phyloP scores from a whole-genome alignment of 1,284 basidiomycete genomes.

The Gymnopus androsaceus region DNA sequence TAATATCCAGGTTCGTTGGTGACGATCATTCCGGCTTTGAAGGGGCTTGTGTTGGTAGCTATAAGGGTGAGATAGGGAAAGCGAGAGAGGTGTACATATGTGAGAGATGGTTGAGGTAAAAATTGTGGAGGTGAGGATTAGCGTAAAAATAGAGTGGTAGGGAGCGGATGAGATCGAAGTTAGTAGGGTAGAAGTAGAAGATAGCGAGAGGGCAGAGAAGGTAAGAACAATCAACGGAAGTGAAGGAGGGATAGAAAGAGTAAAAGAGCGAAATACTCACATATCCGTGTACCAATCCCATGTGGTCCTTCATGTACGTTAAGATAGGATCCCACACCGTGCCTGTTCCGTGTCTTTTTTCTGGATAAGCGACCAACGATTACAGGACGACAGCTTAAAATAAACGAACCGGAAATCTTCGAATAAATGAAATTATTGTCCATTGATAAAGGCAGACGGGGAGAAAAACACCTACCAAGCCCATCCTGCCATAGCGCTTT shows the following conservation, averaged over 20 bases:
- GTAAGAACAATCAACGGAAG: neutral
- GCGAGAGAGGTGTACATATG: neutral
- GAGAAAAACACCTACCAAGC: constrained; percentile 53
- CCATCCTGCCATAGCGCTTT: constrained; percentile 90
- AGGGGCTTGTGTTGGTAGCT: constrained; percentile 68
- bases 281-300: constrained; percentile 80
- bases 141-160: no score
- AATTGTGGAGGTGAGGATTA: no score
- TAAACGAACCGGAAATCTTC: constrained; percentile 46
- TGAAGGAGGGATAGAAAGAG: neutral
- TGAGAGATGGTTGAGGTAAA: neutral
- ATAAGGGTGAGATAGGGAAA: no score
- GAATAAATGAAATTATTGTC: constrained; percentile 5
- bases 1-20: constrained; percentile 97
- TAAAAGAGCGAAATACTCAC: constrained; percentile 34
- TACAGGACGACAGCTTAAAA: neutral
- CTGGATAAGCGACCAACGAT: neutral
- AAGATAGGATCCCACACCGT: constrained; percentile 90
- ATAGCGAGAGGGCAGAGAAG: no score
- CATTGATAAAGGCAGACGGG: neutral
- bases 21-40: constrained; percentile 86
- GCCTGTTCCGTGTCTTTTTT: constrained; percentile 84
- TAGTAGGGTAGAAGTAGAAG: no score
- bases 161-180: neutral
- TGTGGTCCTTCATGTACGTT: constrained; percentile 96